Conservation (phyloP, 2,329 filamentous ascomycete species). For the Aspergillus sp. region DNA sequence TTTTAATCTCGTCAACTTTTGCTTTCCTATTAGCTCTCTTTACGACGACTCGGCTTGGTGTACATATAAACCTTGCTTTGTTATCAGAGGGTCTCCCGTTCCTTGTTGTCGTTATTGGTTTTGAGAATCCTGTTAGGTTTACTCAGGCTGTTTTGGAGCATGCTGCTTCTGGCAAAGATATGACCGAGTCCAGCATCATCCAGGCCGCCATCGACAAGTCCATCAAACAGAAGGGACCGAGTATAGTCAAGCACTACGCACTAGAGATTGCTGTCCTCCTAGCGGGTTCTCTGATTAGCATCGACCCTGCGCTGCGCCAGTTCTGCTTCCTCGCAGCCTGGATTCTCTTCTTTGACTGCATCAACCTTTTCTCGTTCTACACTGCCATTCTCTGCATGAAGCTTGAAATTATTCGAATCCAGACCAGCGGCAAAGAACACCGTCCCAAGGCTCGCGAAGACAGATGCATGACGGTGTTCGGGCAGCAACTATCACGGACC, state of each 20-base stretch:
- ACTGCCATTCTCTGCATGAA: conserved; percentile 97
- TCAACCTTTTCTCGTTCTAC: conserved; percentile 95
- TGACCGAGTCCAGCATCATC: conserved; percentile 66
- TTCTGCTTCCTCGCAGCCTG: conserved; percentile 98
- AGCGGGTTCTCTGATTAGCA: conserved; percentile 83
- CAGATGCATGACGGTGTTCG: conserved; percentile 61
- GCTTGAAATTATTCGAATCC: conserved; percentile 97
- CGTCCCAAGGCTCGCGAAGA: conserved; percentile 10
- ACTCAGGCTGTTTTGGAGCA: conserved; percentile 86
- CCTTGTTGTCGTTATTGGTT: conserved; percentile 96
- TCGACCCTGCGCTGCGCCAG: conserved; percentile 92
- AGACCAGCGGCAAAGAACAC: conserved; percentile 55
- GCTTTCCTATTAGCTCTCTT: conserved; percentile 92
- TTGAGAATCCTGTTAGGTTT: conserved; percentile 96
- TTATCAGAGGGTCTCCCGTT: conserved; percentile 95
- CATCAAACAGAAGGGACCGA: conserved; percentile 87
- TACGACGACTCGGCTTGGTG: conserved; percentile 87
- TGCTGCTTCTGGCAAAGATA: conserved; percentile 80
- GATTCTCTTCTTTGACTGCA: conserved; percentile 94
- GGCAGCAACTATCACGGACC: conserved; percentile 79
- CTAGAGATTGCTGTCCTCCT: conserved; percentile 88
- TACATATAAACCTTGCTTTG: conserved; percentile 88
- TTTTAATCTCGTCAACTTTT: conserved; percentile 87
- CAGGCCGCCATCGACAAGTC: conserved; percentile 87
- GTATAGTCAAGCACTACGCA: conserved; percentile 90